phyloP scores from a whole-genome alignment of 2,329 filamentous ascomycete species.

The Venturia effusa region DNA sequence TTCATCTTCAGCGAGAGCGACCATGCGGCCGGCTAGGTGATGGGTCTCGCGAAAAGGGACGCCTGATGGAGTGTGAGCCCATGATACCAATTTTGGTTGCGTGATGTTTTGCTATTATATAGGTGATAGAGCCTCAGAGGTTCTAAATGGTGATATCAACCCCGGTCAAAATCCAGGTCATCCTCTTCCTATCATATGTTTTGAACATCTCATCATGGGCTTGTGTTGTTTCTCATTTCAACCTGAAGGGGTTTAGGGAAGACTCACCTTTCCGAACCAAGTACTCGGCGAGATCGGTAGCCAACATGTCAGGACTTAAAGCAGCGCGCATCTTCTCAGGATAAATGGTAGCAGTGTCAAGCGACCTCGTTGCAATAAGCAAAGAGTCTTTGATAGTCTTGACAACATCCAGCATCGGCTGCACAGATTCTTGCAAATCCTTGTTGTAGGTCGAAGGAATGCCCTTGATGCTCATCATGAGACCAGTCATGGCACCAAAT shows the following conservation, averaged over 20 bases:
- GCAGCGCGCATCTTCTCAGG: conserved; percentile 70
- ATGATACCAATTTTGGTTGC: not conserved
- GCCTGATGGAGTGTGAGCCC: conserved; percentile 17
- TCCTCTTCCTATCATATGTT: conserved; percentile 2
- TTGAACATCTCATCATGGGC: not conserved
- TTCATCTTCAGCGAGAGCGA: conserved; percentile 59
- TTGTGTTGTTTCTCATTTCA: not conserved
- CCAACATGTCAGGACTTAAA: conserved; percentile 74
- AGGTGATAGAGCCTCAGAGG: not conserved
- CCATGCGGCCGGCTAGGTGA: conserved; percentile 62
- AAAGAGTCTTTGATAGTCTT: conserved; percentile 74
- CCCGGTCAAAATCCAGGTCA: not conserved
- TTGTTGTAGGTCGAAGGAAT: conserved; percentile 83
- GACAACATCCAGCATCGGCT: conserved; percentile 76
- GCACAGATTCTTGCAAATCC: conserved; percentile 78
- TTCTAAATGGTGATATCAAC: not conserved
- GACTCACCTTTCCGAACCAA: conserved; percentile 43
- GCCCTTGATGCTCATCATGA: conserved; percentile 67
- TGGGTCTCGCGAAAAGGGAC: conserved; percentile 74
- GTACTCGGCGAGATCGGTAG: conserved; percentile 57
- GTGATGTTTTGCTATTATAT: not conserved
- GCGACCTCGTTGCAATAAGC: conserved; percentile 70
- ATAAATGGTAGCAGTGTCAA: conserved; percentile 59
- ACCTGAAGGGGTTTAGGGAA: not conserved
- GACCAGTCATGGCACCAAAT: conserved; percentile 71